phyloP scores from a whole-genome alignment of 352 stramenopile species.

The Phytophthora vignae region DNA sequence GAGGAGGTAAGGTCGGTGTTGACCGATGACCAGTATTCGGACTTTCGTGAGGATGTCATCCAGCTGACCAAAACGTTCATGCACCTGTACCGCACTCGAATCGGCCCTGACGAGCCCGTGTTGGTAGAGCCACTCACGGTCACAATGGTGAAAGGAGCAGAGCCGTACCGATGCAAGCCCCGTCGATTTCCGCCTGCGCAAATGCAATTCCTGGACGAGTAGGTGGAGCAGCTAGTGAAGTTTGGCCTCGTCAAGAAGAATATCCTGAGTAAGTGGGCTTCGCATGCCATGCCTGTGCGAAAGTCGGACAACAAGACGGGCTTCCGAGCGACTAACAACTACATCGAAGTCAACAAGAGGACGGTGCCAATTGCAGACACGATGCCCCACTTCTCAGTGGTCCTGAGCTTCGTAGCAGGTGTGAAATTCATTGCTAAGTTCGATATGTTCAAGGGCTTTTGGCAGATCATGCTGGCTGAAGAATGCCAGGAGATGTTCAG shows the following conservation, averaged over 20 bases:
- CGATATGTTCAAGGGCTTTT: conserved; percentile 40
- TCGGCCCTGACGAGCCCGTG: conserved; percentile 6
- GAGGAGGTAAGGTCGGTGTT: not conserved
- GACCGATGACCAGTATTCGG: no score
- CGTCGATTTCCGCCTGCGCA: conserved; percentile 4
- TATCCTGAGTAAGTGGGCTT: conserved; percentile 12
- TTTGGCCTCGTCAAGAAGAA: conserved; percentile 17
- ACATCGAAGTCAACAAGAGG: not conserved
- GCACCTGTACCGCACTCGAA: not conserved
- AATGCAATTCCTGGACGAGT: conserved; percentile 4
- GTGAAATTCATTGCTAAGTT: conserved; percentile 30
- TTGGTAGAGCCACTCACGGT: conserved; percentile 6
- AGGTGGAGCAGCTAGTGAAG: conserved; percentile 6
- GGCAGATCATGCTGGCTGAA: conserved; percentile 25
- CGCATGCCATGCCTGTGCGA: conserved; percentile 5
- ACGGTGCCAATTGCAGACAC: not conserved
- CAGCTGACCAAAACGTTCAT: conserved; percentile 7
- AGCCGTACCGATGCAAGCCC: conserved; percentile 4
- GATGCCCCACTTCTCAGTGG: not conserved
- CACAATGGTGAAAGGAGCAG: conserved; percentile 2
- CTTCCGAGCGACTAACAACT: not conserved
- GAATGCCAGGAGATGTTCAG: conserved; percentile 33
- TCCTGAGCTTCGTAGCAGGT: conserved; percentile 8
- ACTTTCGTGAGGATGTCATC: not conserved
- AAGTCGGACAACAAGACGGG: not conserved